Evolutionary conservation across 169 alveolate genomes (phyloP).

Genomic region (Babesia ovata): DNA sequence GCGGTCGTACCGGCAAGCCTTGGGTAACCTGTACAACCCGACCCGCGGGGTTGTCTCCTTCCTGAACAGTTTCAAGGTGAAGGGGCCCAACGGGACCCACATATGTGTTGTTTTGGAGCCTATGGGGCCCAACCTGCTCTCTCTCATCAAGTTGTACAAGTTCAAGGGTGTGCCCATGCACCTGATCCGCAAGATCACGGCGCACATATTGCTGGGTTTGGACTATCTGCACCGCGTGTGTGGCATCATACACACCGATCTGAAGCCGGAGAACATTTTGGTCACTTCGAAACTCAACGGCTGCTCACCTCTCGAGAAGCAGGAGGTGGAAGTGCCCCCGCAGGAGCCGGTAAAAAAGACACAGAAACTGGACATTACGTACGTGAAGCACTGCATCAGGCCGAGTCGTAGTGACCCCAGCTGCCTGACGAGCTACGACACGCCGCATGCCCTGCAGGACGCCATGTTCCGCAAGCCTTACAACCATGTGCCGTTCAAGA

Average conservation of each 20-base stretch:
- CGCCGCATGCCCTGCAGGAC: slow-evolving; percentile 74
- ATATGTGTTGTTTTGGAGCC: slow-evolving; percentile 98
- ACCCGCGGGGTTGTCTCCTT: slow-evolving; percentile 91
- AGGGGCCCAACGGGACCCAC: slow-evolving; percentile 97
- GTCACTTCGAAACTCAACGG: slow-evolving; percentile 65
- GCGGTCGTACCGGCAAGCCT: slow-evolving; percentile 52
- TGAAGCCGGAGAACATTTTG: slow-evolving; percentile 98
- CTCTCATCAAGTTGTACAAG: slow-evolving; percentile 93
- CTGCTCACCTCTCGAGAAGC: slow-evolving; percentile 1
- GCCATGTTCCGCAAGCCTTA: slow-evolving; percentile 71
- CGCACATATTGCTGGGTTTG: slow-evolving; percentile 95
- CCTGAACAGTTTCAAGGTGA: slow-evolving; percentile 91
- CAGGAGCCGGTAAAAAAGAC: not conserved
- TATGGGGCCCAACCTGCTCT: slow-evolving; percentile 96
- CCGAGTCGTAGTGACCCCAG: slow-evolving; percentile 78
- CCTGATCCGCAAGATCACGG: slow-evolving; percentile 92
- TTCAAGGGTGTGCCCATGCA: slow-evolving; percentile 95
- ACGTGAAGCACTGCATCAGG: slow-evolving; percentile 67
- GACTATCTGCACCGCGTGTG: slow-evolving; percentile 95
- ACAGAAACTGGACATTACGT: slow-evolving; percentile 21
- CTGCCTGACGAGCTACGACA: slow-evolving; percentile 67
- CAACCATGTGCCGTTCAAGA: slow-evolving; percentile 60
- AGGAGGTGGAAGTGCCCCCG: slow-evolving; percentile 15
- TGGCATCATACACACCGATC: slow-evolving; percentile 98
- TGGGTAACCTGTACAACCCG: slow-evolving; percentile 67